Base-by-base conservation (phyloP, 495 filamentous ascomycete species). In the Xylaria acuta region DNA sequence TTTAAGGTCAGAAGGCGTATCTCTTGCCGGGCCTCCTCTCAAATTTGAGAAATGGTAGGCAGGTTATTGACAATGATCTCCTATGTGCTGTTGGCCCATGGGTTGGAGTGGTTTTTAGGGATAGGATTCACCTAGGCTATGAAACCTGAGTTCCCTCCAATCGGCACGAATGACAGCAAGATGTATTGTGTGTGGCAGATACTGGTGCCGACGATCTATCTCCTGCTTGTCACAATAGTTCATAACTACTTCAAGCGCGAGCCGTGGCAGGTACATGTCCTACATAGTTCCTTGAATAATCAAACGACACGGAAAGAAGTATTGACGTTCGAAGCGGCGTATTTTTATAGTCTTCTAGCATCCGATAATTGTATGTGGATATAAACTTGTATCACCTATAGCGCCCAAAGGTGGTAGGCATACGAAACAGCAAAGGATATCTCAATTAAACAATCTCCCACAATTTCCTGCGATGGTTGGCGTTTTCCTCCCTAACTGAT, bases 361-460 rank as follows among this genome's bases (percentile, higher is more conserved):
- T 38, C 53, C 36, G n/a, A 32, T 67, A 32, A 7, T 14, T 36
- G 5, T 25, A 65, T 38, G n/a, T 34, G 27, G 14, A 41, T 43
- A 34, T 34, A 30, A 62, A 45, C 60, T 43, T 64, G 9, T 64
- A 41, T 27, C 38, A 25, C 38, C n/a, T 36, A 63, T 8, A 63
- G 38, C 38, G 43, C 22, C 36, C 3, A 7, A 25, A n/a, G 51
- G 22, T 40, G 38, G 36, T 25, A 59, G 9, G 36, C 12, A 66
- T 32, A 25, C 65, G 25, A 65, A 64, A 63, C 43, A 38, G 30
- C 69, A 54, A 64, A 54, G 58, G 58, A 45, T 71, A 64, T 71
- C 69, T 64, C 69, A 64, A 71, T 53, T 5, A 63, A 63, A 63
- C 58, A 49, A 32, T 49, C 41, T 64, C 41, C 43, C 41, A 47